These are phyloP conservation scores for Phlyctochytrium bullatum DNA, from an alignment of 192 early-diverging fungal species.

Conservation along the genomic window DNA sequence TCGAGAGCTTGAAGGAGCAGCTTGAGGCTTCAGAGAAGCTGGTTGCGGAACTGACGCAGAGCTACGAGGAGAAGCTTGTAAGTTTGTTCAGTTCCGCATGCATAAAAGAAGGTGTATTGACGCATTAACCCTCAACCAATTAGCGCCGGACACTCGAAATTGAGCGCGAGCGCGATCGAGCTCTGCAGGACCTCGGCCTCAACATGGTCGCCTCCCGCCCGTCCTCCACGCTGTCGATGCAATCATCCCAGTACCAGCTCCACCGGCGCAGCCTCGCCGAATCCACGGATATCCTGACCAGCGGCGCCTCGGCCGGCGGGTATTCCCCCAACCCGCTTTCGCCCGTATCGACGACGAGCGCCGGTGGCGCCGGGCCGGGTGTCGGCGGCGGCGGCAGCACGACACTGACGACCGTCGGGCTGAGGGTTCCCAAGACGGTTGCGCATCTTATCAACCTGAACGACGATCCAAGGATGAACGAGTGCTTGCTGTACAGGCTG, in stretches of 20 bases:
- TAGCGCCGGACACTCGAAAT: conserved; percentile 63
- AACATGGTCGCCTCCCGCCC: conserved; percentile 8
- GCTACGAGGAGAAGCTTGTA: conserved; percentile 79
- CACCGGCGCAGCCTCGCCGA: no score
- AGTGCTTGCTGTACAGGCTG: conserved; percentile 87
- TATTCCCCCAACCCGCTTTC: no score
- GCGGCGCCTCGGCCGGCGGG: no score
- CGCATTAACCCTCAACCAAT: background rate
- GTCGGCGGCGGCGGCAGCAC: no score
- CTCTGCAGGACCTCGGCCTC: conserved; percentile 78
- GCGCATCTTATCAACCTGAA: conserved; percentile 89
- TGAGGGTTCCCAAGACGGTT: conserved; percentile 71
- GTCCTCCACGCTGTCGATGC: background rate
- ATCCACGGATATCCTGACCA: no score
- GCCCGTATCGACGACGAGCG: conserved; percentile 28
- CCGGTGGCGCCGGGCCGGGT: no score
- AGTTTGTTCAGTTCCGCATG: conserved; percentile 3
- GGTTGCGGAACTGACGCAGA: conserved; percentile 75
- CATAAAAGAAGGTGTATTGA: background rate
- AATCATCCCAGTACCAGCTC: background rate
- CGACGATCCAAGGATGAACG: conserved; percentile 85
- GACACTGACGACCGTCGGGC: conserved; percentile 48
- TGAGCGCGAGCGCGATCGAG: conserved; percentile 68
- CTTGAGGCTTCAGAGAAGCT: conserved; percentile 83
- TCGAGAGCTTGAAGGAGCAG: conserved; percentile 67